phyloP scores from a whole-genome alignment of 2,329 filamentous ascomycete species.

The Rhynchosporium secalis region DNA sequence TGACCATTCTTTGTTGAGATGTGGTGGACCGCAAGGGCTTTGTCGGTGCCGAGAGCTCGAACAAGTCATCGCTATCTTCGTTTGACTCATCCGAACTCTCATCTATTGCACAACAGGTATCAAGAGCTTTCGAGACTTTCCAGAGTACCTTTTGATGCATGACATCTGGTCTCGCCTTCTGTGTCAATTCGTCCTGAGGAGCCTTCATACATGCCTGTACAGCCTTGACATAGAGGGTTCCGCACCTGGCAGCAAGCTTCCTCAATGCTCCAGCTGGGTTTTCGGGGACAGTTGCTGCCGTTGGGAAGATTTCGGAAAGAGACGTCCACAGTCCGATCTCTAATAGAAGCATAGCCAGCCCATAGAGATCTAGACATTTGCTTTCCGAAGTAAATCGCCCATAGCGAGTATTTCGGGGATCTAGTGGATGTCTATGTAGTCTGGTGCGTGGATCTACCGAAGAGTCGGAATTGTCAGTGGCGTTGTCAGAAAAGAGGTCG shows the following conservation, averaged over 20 bases:
- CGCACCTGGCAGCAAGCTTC: conserved; percentile 54
- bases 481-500: conserved; percentile 62
- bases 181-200: conserved; percentile 61
- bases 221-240: conserved; percentile 73
- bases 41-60: conserved; percentile 29
- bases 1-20: conserved; percentile 26
- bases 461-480: conserved; percentile 37
- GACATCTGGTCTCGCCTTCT: conserved; percentile 49
- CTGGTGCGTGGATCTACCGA: conserved; percentile 19
- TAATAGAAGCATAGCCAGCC: conserved; percentile 69
- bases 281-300: conserved; percentile 31
- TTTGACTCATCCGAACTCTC: conserved; percentile 56
- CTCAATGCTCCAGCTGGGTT: conserved; percentile 34
- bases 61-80: conserved; percentile 50
- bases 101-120: conserved; percentile 63
- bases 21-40: conserved; percentile 29
- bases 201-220: conserved; percentile 71
- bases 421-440: conserved; percentile 64
- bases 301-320: conserved; percentile 44
- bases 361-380: conserved; percentile 68
- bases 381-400: conserved; percentile 56
- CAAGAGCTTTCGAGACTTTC: conserved; percentile 50
- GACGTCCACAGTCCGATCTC: conserved; percentile 77
- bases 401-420: conserved; percentile 52
- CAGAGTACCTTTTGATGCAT: conserved; percentile 58